Conservation (phyloP, 805 yeast genomes). For the Saturnispora quitensis region DNA sequence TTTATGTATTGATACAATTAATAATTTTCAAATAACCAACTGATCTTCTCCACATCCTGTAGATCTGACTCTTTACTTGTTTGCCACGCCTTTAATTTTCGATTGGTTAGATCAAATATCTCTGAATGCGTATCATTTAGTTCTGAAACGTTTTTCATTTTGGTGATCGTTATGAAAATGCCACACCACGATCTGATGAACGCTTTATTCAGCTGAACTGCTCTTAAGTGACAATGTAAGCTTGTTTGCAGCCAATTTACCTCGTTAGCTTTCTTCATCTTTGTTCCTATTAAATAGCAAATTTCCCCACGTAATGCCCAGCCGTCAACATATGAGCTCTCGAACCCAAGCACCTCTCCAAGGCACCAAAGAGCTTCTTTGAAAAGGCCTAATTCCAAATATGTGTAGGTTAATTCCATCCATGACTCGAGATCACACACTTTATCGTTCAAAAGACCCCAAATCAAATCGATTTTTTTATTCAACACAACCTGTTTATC, state of each 20-base stretch:
- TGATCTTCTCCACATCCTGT: constrained; percentile 33
- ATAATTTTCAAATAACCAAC: constrained; percentile 15
- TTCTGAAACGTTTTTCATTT: neutral
- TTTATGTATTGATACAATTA: neutral
- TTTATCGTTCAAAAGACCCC: constrained; percentile 44
- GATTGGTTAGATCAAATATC: constrained; percentile 30
- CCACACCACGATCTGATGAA: constrained; percentile 51
- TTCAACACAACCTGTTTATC: neutral
- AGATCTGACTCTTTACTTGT: constrained; percentile 19
- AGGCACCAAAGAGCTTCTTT: constrained; percentile 58
- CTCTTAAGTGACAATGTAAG: constrained; percentile 26
- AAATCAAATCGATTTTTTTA: constrained; percentile 14
- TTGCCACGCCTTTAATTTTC: constrained; percentile 30
- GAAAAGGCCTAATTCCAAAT: constrained; percentile 49
- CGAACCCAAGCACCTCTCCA: constrained; percentile 59
- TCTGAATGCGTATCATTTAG: constrained; percentile 11
- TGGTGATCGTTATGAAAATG: constrained; percentile 14
- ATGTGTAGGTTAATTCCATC: constrained; percentile 68
- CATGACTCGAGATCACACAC: constrained; percentile 74
- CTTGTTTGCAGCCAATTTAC: constrained; percentile 8
- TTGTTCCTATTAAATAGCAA: constrained; percentile 15
- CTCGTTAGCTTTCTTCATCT: neutral
- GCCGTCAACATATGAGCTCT: constrained; percentile 62
- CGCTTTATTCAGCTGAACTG: constrained; percentile 68
- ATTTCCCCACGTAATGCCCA: constrained; percentile 58